A percentile compares a stretch with the other conserved stretches of the same genome.
These are phyloP conservation scores for Mycosphaerelloides madeirae DNA, from an alignment of 2,329 filamentous ascomycete genomes.

Conservation along the genomic window DNA sequence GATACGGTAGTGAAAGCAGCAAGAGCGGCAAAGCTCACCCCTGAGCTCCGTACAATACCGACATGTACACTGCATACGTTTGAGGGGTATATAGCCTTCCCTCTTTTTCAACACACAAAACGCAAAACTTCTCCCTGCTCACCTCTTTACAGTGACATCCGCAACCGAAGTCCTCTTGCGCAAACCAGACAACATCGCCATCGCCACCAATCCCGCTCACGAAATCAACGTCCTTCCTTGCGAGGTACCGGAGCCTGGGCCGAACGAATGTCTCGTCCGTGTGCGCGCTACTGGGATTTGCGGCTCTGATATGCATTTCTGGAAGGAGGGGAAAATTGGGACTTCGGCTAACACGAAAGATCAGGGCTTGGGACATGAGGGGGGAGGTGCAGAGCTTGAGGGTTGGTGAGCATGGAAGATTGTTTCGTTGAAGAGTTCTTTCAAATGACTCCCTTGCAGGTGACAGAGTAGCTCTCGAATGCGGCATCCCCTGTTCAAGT, in stretches of 20 bases:
- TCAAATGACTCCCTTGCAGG: conserved; percentile 16
- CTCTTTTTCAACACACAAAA: neutral
- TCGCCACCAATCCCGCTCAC: conserved; percentile 32
- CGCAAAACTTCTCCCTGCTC: neutral
- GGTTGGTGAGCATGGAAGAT: conserved; percentile 21
- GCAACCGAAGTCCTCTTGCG: conserved; percentile 20
- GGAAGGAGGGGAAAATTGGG: conserved; percentile 29
- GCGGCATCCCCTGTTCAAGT: conserved; percentile 29
- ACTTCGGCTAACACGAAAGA: conserved; percentile 19
- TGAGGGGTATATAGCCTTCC: conserved; percentile 8
- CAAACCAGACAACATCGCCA: conserved; percentile 30
- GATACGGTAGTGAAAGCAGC: conserved; percentile 6
- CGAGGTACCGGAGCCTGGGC: conserved; percentile 23
- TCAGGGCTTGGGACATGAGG: conserved; percentile 29
- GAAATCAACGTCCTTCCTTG: conserved; percentile 24
- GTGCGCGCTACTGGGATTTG: conserved; percentile 33
- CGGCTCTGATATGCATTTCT: conserved; percentile 32
- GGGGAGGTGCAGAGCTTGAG: conserved; percentile 22
- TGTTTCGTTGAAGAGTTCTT: no score
- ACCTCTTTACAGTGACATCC: conserved; percentile 11
- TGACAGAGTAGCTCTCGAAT: conserved; percentile 32
- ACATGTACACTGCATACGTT: neutral
- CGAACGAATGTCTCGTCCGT: conserved; percentile 30
- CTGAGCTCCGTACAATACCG: conserved; percentile 1
- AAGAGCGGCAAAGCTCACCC: conserved; percentile 3